phyloP scores from a whole-genome alignment of 2,329 filamentous ascomycete species.

The Penicillium sp. region DNA sequence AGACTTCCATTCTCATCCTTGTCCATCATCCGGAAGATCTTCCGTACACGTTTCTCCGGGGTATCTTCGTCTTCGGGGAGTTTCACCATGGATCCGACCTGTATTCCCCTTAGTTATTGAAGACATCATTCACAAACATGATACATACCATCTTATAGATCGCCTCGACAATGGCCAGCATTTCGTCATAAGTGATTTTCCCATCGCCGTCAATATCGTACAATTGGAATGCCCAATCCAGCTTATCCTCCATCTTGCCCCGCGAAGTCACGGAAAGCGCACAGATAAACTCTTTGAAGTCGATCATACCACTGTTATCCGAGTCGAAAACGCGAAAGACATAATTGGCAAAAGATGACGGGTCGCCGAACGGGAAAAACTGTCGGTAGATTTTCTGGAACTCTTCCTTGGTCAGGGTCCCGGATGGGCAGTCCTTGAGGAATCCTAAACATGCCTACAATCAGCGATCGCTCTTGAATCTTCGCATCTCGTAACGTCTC shows the following conservation, averaged over 20 bases:
- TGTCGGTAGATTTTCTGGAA: slow-evolving; percentile 99
- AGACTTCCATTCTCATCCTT: slow-evolving; percentile 98
- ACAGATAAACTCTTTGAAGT: slow-evolving; percentile 99
- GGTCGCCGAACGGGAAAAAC: slow-evolving; percentile 98
- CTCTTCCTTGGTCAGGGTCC: slow-evolving; percentile 95
- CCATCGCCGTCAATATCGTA: slow-evolving; percentile 99
- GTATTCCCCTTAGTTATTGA: slow-evolving; percentile 8
- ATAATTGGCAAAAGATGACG: slow-evolving; percentile 95
- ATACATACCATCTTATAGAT: slow-evolving; percentile 95
- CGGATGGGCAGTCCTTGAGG: slow-evolving; percentile 95
- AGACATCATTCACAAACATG: neutral
- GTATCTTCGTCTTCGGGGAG: slow-evolving; percentile 98
- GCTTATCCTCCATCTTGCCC: slow-evolving; percentile 98
- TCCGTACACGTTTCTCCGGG: slow-evolving; percentile 93
- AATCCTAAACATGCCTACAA: slow-evolving; percentile 63
- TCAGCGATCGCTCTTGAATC: slow-evolving; percentile 12
- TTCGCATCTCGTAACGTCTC: too few relatives aligned
- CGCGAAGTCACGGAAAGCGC: slow-evolving; percentile 93
- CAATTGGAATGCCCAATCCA: slow-evolving; percentile 98
- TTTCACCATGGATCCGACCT: slow-evolving; percentile 99
- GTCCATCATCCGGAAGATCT: slow-evolving; percentile 99
- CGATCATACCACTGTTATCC: slow-evolving; percentile 94
- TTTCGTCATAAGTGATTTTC: slow-evolving; percentile 98
- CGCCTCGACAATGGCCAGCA: slow-evolving; percentile 96
- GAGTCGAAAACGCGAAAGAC: slow-evolving; percentile 99